Percentiles rank a stretch among this genome's conserved stretches.
These are phyloP conservation scores for Coix lacrymajobi DNA, from an alignment of 176 grass and related monocot genomes.

Conservation along the genomic window DNA sequence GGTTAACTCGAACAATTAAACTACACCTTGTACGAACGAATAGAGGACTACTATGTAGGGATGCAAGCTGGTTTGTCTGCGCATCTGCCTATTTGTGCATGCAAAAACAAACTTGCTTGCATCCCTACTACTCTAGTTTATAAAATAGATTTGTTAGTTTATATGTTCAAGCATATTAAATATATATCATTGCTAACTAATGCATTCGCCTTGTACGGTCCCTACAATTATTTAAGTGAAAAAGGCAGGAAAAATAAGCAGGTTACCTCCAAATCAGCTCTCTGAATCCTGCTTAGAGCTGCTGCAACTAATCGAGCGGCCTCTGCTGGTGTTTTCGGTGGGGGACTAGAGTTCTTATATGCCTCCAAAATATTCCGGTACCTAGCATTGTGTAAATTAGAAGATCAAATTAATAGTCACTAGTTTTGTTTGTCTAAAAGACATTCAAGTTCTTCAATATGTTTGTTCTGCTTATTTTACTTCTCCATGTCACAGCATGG, in stretches of 20 bases:
- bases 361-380: constrained; percentile 48
- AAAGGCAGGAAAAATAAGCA: neutral
- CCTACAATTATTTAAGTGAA: neutral
- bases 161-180: neutral
- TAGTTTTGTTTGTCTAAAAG: neutral
- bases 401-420: neutral
- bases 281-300: constrained; percentile 34
- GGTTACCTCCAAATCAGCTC: constrained; percentile 32
- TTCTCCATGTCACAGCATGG: neutral
- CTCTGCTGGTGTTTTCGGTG: constrained; percentile 37
- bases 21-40: neutral
- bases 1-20: neutral
- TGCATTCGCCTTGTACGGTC: neutral
- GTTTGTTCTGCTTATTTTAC: neutral
- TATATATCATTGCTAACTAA: neutral
- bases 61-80: too few relatives aligned
- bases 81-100: too few relatives aligned
- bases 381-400: constrained; percentile 23
- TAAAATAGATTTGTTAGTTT: neutral
- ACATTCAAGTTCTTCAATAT: neutral
- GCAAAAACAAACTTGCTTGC: too few relatives aligned
- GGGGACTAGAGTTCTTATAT: constrained; percentile 28
- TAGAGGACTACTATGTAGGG: too few relatives aligned
- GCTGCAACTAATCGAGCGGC: constrained; percentile 28
- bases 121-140: neutral